Evolutionary conservation across 139 green algal genomes (phyloP), one percentile per base, ranked within the genome.

Genomic region (Asterochloris erici): DNA sequence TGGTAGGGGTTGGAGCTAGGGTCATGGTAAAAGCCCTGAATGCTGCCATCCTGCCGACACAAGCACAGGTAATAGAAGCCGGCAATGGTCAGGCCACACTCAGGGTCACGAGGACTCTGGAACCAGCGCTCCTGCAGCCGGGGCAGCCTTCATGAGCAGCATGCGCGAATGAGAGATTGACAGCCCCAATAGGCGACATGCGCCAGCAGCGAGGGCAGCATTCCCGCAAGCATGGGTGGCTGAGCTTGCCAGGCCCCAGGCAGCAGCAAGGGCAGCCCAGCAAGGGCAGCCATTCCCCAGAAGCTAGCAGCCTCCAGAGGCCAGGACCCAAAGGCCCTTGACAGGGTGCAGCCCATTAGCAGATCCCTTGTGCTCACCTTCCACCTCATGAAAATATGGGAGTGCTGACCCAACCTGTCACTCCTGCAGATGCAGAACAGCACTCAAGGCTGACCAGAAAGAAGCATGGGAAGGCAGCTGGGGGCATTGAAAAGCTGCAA

Each of bases 41-140:
- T 84, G 12, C 79, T 62, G 11, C 93, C 93, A 0, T 81, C 95
- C 68, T 60, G n/a, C 6, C 81, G 84, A 47, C 12, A 64, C 62
- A 95, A 70, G 29, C 79, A 88, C 0, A 95, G 68, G 84, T 96
- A 96, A 82, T 96, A 96, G 78, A 96, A 95, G 47, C 92, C 89
- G 19, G 91, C 86, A 69, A 96, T 96, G 38, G 93, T 96, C 62
- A 96, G 85, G 16, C 90, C 87, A 79, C 89, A 93, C 73, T 84
- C 81, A 23, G 38, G 38, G 38, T 54, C 38, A 6, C 28, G 89
- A 91, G 23, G 38, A 73, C 66, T 26, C 66, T 26, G 19, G 19
- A 73, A 73, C 19, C 19, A 73, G 66, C 66, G 66, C 66, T 21
- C 21, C 66, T 26, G 66, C 19, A 26, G 66, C n/a, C 4, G 66